Evolutionary conservation across 306 rosid species (phyloP).

Genomic region (Begonia masoniana): DNA sequence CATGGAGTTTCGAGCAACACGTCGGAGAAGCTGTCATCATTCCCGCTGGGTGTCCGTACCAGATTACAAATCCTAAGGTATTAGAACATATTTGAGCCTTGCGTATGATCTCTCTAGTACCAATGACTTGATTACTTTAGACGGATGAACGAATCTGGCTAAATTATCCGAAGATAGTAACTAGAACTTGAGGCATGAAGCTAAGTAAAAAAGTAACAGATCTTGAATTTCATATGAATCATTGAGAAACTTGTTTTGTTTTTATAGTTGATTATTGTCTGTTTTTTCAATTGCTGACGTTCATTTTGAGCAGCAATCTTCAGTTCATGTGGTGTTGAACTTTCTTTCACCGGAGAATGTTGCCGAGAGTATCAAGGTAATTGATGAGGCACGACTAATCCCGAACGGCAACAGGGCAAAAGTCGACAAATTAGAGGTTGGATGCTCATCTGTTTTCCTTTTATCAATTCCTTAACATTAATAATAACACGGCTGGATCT

Average conservation of each 20-base stretch:
- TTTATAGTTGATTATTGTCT: no score
- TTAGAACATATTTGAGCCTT: neutral
- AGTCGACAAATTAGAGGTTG: slow-evolving; percentile 74
- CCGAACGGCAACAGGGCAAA: slow-evolving; percentile 64
- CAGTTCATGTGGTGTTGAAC: slow-evolving; percentile 77
- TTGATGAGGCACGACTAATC: slow-evolving; percentile 58
- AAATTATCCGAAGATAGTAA: no score
- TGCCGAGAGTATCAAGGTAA: slow-evolving; percentile 51
- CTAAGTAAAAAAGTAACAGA: no score
- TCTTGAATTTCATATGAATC: no score
- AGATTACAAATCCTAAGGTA: slow-evolving; percentile 82
- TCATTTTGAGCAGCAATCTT: slow-evolving; percentile 43
- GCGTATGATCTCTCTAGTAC: neutral
- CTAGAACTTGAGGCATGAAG: no score
- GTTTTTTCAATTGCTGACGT: neutral
- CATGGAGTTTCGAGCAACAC: slow-evolving; percentile 90
- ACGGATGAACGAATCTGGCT: no score
- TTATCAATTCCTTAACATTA: neutral
- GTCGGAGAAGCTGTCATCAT: slow-evolving; percentile 93
- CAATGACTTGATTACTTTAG: no score
- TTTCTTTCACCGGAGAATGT: slow-evolving; percentile 87
- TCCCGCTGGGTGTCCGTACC: slow-evolving; percentile 98
- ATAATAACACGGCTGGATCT: neutral
- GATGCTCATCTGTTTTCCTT: neutral
- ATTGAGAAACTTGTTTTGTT: no score